Evolutionary conservation across 768 basidiomycete genomes (phyloP), one percentile per base, ranked within the genome.

Genomic region (Auricularia cornea): DNA sequence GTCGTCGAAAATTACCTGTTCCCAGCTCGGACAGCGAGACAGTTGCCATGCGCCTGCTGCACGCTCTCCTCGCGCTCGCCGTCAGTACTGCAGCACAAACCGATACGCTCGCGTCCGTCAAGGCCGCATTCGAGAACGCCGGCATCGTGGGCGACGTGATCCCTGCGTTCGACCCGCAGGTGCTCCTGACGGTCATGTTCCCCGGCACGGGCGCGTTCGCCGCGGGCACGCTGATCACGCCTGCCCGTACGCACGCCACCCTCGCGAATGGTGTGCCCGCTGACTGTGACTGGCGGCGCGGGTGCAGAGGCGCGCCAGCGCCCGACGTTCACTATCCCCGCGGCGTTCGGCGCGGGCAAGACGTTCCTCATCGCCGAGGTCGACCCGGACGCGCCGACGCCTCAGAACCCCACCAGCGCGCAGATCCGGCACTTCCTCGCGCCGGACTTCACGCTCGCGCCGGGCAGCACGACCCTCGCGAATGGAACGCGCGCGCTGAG

Each of bases 311-410:
- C 54, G 6, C 23, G 48, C 6, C 61, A 57, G n/a, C 31, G 33
- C n/a, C 64, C 64, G 29, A 62, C 60, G 3, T 64, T 60, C 60
- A 56, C 52, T 32, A 62, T 64, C 41, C 51, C 60, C 8, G 57
- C 60, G 18, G 30, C 31, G 35, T 14, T 38, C 41, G 51, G 28
- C 52, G 18, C 28, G 32, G 31, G 44, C 44, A 81, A 80, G 0
- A 80, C 81, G 0, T 83, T 80, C 67, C 79, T 83, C 18, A 67
- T 83, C 11, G 77, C 78, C 0, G 66, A 74, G 11, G 70, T 75
- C 23, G 81, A 82, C 65, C 82, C 78, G 4, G 82, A 83, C 64
- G 81, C 78, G 11, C 81, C 81, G 10, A 81, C 81, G 23, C 81
- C 82, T 1, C 79, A 81, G 66, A 70, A 64, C 14, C 77, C 79